Conservation (phyloP, 805 yeast species). For the Zygosaccharomyces rouxii region DNA sequence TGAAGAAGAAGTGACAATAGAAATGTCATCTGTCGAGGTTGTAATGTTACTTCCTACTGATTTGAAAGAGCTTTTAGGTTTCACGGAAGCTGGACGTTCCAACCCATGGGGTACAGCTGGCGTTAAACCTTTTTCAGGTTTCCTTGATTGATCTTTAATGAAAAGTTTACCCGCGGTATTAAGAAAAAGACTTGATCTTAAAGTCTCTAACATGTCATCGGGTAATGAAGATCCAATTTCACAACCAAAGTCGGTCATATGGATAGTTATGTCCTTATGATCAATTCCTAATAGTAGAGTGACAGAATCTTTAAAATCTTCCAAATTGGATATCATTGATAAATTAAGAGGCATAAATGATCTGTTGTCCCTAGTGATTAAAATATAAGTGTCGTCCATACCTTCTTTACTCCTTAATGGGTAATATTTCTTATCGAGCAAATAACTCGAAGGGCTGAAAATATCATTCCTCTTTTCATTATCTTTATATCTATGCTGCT, state of each 20-base stretch:
- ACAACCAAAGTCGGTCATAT: conserved; percentile 66
- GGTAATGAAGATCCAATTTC: conserved; percentile 54
- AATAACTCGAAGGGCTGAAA: conserved; percentile 13
- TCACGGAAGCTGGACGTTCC: conserved; percentile 15
- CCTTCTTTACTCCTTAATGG: conserved; percentile 28
- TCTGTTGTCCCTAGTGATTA: conserved; percentile 62
- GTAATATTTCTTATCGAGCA: conserved; percentile 37
- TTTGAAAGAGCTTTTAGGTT: conserved; percentile 28
- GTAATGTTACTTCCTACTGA: conserved; percentile 27
- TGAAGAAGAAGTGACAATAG: conserved; percentile 28
- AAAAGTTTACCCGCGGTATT: conserved; percentile 31
- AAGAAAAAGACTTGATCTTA: conserved; percentile 36
- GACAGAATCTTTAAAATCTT: conserved; percentile 40
- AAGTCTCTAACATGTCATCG: conserved; percentile 41
- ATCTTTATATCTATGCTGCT: not conserved
- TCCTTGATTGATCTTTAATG: conserved; percentile 28
- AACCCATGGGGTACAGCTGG: conserved; percentile 17
- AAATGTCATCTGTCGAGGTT: conserved; percentile 28
- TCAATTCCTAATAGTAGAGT: conserved; percentile 35
- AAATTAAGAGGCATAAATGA: conserved; percentile 49
- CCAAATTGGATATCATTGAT: conserved; percentile 29
- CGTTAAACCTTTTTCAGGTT: conserved; percentile 20
- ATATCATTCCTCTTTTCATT: not conserved
- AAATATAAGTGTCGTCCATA: conserved; percentile 36
- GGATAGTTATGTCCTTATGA: conserved; percentile 37